Conservation (phyloP, 352 stramenopile genomes). For the Pythium phragmiticola region DNA sequence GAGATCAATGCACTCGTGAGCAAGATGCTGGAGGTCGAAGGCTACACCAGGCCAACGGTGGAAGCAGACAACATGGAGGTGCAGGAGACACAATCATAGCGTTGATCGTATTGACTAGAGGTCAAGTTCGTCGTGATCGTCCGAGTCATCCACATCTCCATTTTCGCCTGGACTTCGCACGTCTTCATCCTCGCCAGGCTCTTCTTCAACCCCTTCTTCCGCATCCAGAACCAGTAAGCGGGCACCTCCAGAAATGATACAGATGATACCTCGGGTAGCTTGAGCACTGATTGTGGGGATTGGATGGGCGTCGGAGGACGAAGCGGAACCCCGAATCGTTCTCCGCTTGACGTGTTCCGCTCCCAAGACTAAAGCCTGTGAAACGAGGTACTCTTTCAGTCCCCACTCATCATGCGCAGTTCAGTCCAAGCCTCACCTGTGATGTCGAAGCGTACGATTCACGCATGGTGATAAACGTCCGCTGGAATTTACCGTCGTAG, state of each 20-base stretch:
- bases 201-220: constrained; percentile 53
- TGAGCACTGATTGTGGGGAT: constrained; percentile 35
- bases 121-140: constrained; percentile 33
- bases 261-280: constrained; percentile 56
- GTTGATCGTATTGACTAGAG: constrained; percentile 15
- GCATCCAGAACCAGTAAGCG: constrained; percentile 56
- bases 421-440: neutral
- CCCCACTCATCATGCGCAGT: neutral
- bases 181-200: constrained; percentile 26
- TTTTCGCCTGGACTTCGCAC: neutral
- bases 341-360: neutral
- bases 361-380: neutral
- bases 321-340: neutral
- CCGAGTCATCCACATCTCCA: constrained; percentile 17
- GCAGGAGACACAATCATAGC: neutral
- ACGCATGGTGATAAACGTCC: neutral
- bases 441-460: neutral
- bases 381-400: neutral
- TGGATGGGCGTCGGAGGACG: neutral
- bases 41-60: constrained; percentile 28
- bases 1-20: constrained; percentile 53
- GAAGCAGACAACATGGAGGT: neutral
- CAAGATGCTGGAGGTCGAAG: constrained; percentile 46
- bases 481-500: constrained; percentile 1
- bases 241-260: constrained; percentile 32